phyloP scores from a whole-genome alignment of 495 filamentous ascomycete species.

The Penicillium canescens region DNA sequence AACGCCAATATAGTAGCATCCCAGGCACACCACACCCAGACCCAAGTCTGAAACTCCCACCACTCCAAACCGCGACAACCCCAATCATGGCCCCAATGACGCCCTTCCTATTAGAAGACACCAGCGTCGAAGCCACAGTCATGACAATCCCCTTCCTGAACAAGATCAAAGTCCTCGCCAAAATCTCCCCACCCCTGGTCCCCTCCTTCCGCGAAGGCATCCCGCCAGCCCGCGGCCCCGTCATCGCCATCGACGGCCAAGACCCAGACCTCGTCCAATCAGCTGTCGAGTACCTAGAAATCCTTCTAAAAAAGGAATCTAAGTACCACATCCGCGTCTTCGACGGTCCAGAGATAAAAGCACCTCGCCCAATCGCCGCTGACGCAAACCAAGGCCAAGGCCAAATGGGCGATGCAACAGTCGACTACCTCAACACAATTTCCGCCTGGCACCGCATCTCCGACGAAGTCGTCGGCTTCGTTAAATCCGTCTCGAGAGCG shows the following conservation, averaged over 20 bases:
- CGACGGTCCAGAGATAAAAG: conserved; percentile 49
- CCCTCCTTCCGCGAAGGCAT: conserved; percentile 39
- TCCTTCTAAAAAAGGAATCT: conserved; percentile 54
- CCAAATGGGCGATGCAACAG: conserved; percentile 47
- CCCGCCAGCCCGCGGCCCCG: conserved; percentile 61
- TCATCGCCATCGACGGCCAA: conserved; percentile 82
- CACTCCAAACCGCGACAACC: conserved; percentile 32
- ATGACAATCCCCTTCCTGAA: conserved; percentile 70
- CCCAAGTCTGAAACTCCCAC: conserved; percentile 56
- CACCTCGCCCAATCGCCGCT: conserved; percentile 27
- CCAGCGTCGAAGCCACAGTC: conserved; percentile 65
- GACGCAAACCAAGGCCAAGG: conserved; percentile 30
- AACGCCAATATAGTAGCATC: conserved; percentile 25
- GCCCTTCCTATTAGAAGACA: conserved; percentile 28
- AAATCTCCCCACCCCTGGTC: conserved; percentile 65
- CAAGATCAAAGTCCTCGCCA: conserved; percentile 69
- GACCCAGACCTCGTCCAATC: conserved; percentile 52
- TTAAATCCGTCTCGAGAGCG: conserved; percentile 42
- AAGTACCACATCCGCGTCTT: conserved; percentile 58
- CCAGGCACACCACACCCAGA: conserved; percentile 33
- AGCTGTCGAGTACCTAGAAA: conserved; percentile 62
- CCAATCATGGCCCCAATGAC: conserved; percentile 32
- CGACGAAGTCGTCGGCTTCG: conserved; percentile 62
- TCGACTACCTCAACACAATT: conserved; percentile 70
- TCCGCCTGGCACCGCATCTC: conserved; percentile 70